Base-by-base conservation (phyloP, 805 yeast species). In the Scheffersomyces amazonensis region DNA sequence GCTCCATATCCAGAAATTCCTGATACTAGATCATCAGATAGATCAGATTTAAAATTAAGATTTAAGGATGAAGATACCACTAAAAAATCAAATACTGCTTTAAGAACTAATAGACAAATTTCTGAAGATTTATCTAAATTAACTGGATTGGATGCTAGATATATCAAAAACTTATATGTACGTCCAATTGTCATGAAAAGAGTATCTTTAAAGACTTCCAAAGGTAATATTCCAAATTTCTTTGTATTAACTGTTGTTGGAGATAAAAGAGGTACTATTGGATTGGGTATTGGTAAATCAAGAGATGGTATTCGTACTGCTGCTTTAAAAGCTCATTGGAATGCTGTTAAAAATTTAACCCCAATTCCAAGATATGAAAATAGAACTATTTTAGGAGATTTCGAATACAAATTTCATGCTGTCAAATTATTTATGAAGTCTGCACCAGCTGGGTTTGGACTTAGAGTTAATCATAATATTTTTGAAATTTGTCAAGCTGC, bases 251-350 rank as follows among this genome's bases (percentile, higher is more conserved):
- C 89, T 11, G 85, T 89, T 25, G 96, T 86, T 12, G 99, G 99
- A 34, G 96, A 93, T 63, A 76, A 81, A 39, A 85, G 87, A 47
- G 99, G 99, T 47, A 85, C 88, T 83, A 73, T 93, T 42, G 98
- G 98, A 25, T 70, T 90, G 34, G 99, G 98, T 35, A 95, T 89
- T 62, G 99, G 98, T 45, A 87, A 87, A 56, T 91, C 93, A 44
- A 73, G 88, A 49, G 81, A 78, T 39, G 87, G 83, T 42, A 76
- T 83, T 66, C 68, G 83, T 36, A 75, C 76, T 38, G 96, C 98
- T 2, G 75, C 83, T 23, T 67, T 76, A 29, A 86, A 87, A 58
- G 96, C 98, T 4, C 88, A 83, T 61, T 87, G 96, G 95, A 83
- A 86, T 54, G 97, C 98, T 1, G 84, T 90, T 38, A 87, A 88